Base-by-base conservation (phyloP, 768 basidiomycete species). In the Mycena venus region DNA sequence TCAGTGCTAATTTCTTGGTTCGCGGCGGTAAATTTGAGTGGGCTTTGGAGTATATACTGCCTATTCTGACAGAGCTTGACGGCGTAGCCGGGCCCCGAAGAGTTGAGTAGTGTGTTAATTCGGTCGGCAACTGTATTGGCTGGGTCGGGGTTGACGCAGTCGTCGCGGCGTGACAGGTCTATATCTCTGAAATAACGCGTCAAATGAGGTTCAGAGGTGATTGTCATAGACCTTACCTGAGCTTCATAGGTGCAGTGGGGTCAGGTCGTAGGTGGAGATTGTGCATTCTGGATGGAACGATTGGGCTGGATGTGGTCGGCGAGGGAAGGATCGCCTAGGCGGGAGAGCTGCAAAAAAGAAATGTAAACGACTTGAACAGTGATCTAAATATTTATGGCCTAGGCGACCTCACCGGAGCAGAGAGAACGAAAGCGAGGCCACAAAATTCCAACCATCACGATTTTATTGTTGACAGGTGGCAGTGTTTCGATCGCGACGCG, bases 1-100 rank as follows among this genome's bases (percentile, higher is more conserved):
- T 86, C 77, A 0, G 96, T 97, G 76, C 91, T 94, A 58, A 97
- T 96, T 83, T 96, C 96, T 82, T 97, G 93, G 77, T 92, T 86
- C 0, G 89, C 86, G 14, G 91, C 88, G 0, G 91, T 86, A 77
- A 95, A 95, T 36, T 88, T 82, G 61, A 97, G 86, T 0, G 94
- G 92, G 3, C 90, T 88, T 65, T 90, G 87, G 73, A 96, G 89
- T 73, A 88, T 71, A 79, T 97, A 96, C 59, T 88, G 83, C 65
- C 87, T 81, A 34, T 84, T 83, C 2, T 91, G 91, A 82, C 96
- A 97, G 4, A 97, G 86, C 17, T 83, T 85, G 7, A 97, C 88
- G 8, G 86, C 85, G 80, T 91, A 96, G 29, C 92, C 92, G 51
- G 89, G 79, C 15, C 94, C 93, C 23, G 91, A 91, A 6, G 91